Base-by-base conservation (phyloP, 179 eudicot species). In the Corrigiola litoralis region DNA sequence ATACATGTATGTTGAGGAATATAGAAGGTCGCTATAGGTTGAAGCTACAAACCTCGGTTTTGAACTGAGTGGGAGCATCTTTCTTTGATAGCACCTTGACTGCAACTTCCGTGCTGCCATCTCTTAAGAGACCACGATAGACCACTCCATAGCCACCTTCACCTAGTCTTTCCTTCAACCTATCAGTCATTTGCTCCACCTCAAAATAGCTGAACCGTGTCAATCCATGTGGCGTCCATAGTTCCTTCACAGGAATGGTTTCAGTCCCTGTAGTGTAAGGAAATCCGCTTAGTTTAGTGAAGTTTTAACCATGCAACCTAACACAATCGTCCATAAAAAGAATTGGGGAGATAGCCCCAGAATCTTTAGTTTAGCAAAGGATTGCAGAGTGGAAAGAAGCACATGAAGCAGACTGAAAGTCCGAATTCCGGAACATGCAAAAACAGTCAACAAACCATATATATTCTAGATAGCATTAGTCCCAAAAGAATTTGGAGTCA, bases 91-190 rank as follows among this genome's bases (percentile, higher is more conserved):
- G 72, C 61, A 58, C 25, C 55, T 79, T 79, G n/a, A 80, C 79
- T 3, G 84, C 84, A 25, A 77, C 77, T 61, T 65, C 60, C 17
- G 11, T 53, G 37, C 62, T 67, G 29, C 63, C 66, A 24, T 77
- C 74, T 24, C 23, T 28, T 52, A 71, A 64, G 37, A 29, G 28
- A 36, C 81, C 81, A 42, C 45, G 32, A 23, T 73, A 77, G 41
- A 77, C 84, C 8, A 41, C 47, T 54, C 76, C 84, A 65, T 47
- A 70, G 2, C 69, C 78, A 28, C 81, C 79, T 67, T 48, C 46
- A 20, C 84, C 81, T 7, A 77, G 54, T 45, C 16, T 17, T 27
- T 52, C 63, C 18, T 73, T 18, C 7, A 80, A 73, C 23, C 41
- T 55, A 11, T 9, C 60, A 0, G 81, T 80, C 72, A 73, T 78